Evolutionary conservation across 352 stramenopile species (phyloP), one percentile per base, ranked within the genome.

Genomic region (Peronospora belbahrii): DNA sequence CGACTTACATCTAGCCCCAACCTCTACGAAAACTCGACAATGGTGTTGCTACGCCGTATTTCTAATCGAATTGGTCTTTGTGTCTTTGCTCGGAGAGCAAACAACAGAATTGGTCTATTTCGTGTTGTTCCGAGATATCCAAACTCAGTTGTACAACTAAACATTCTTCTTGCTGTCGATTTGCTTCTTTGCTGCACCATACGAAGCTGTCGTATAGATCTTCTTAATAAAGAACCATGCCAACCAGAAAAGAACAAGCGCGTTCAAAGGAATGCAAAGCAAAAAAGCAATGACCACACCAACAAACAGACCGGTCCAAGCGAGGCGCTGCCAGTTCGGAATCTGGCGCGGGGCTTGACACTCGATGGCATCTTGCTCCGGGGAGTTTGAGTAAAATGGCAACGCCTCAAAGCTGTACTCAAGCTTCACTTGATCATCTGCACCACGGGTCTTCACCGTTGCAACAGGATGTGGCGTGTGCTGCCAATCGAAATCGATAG

Each of bases 401-500:
- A 38, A 65, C 1, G 79, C 88, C 25, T 62, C 19, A 30, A 88
- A 82, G 11, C 62, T 50, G 53, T 82, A 72, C 48, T 80, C 25
- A 20, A 90, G 67, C 53, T 90, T 90, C 40, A 88, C 70, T 20
- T 68, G 14, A 41, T 85, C 61, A 50, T 90, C 79, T 7, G 61
- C 59, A 31, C 75, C 75, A 32, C 70, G 72, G 2, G 77, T 66
- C 38, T 67, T 59, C 18, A 90, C 76, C 7, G 68, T 68, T 2
- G 79, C 79, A 2, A 88, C 45, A 2, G 78, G 73, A 37, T 80
- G 48, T 0, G 67, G 52, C 48, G 67, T 47, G 40, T 35, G 45
- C 2, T 78, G 47, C 83, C 85, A 97, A 67, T 97, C 87, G 45
- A 97, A 83, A 22, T 96, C 79, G 32, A 97, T 79, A 37, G 93